Evolutionary conservation across 495 filamentous ascomycete genomes (phyloP).

Genomic region (Aspergillus avenaceus): DNA sequence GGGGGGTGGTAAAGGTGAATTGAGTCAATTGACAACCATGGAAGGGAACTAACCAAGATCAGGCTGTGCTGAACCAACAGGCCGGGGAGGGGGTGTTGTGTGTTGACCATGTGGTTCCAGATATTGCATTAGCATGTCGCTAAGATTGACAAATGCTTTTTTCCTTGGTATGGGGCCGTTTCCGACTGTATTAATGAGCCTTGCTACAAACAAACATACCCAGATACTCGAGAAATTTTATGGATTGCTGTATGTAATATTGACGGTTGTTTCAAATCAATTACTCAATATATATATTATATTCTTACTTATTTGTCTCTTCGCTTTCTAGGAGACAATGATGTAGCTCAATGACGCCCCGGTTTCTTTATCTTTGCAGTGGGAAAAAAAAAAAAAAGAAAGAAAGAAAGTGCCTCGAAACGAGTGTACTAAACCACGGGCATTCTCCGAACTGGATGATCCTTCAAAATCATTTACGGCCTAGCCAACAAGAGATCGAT

Average conservation of each 20-base stretch:
- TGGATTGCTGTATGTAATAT: no score
- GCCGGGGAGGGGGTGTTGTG: conserved; percentile 11
- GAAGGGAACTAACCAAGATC: conserved; percentile 3
- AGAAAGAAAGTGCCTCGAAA: conserved; percentile 3
- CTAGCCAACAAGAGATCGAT: conserved; percentile 8
- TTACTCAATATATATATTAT: no score
- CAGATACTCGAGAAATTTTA: not conserved
- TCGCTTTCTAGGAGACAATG: conserved; percentile 1
- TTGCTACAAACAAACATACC: not conserved
- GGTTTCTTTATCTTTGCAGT: conserved; percentile 3
- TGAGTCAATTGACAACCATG: not conserved
- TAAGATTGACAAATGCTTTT: not conserved
- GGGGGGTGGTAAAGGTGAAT: not conserved
- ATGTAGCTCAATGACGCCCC: conserved; percentile 3
- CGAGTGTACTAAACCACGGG: conserved; percentile 8
- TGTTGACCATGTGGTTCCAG: conserved; percentile 21
- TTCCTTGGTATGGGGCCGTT: not conserved
- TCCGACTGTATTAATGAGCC: not conserved
- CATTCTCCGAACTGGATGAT: conserved; percentile 3
- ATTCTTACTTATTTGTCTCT: conserved; percentile 2
- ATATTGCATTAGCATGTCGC: conserved; percentile 9
- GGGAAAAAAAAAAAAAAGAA: not conserved
- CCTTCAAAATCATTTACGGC: not conserved
- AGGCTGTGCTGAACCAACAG: conserved; percentile 14
- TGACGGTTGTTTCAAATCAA: no score